A percentile compares a stretch with the other conserved stretches of the same genome.
Conservation (phyloP, 768 basidiomycete genomes). For the Arthromyces matolae region DNA sequence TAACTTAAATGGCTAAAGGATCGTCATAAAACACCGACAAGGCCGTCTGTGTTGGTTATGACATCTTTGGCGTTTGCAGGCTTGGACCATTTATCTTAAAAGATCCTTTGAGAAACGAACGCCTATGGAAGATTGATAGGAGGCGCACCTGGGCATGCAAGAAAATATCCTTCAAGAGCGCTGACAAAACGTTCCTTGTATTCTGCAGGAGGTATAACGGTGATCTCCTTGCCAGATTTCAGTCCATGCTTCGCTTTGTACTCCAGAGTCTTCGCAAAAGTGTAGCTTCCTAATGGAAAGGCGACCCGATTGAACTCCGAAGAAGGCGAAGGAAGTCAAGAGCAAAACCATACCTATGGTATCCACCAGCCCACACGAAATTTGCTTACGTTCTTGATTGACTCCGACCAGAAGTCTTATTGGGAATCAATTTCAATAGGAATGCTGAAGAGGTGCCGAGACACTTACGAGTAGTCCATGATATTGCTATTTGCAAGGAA, state of each 20-base stretch:
- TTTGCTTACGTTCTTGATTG: slow-evolving; percentile 60
- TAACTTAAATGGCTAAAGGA: too few species aligned
- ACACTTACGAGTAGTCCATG: slow-evolving; percentile 82
- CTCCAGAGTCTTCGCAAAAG: slow-evolving; percentile 82
- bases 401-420: slow-evolving; percentile 68
- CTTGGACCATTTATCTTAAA: too few species aligned
- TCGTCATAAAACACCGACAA: too few species aligned
- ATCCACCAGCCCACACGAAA: slow-evolving; percentile 79
- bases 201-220: slow-evolving; percentile 75
- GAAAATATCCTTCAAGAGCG: slow-evolving; percentile 71
- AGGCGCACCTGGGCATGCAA: slow-evolving; percentile 72
- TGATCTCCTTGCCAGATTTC: slow-evolving; percentile 68
- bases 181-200: slow-evolving; percentile 75
- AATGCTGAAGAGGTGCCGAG: too few species aligned
- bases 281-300: slow-evolving; percentile 62
- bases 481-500: slow-evolving; percentile 74
- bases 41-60: too few species aligned
- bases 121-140: too few species aligned
- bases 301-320: too few species aligned
- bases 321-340: neutral
- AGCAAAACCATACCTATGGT: slow-evolving; percentile 56
- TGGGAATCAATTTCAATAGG: neutral
- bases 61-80: too few species aligned
- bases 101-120: too few species aligned
- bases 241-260: slow-evolving; percentile 81